Evolutionary conservation across 2,329 filamentous ascomycete species (phyloP), one percentile per base, ranked within the genome.

Genomic region (Phaeosphaeria sp.): DNA sequence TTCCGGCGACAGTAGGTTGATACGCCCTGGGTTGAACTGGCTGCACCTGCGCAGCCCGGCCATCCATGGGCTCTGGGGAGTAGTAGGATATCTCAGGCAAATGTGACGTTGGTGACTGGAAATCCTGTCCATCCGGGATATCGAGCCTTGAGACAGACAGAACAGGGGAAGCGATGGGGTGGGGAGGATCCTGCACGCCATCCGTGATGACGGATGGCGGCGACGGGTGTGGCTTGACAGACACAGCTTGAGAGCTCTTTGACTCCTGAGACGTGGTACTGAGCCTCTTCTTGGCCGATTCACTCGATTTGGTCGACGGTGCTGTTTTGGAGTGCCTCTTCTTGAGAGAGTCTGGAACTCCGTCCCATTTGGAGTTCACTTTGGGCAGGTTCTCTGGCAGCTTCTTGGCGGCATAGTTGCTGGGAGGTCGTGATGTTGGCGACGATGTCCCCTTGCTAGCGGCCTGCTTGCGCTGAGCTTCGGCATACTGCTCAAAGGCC

Each of bases 361-460:
- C 83, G 62, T 85, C 79, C 83, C 83, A 85, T 69, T 82, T 84
- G 25, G 80, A 80, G 58, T 84, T 85, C 36, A 84, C 82, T 60
- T 80, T 84, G 20, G 83, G 83, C 1, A 84, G 81, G 53, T 72
- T 73, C 3, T 76, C 63, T 6, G 83, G 83, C 39, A 85, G 75
- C 61, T 81, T 83, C 58, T 81, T 59, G 36, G 75, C 73, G 13
- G 69, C 68, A 27, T 77, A 67, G 22, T 50, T 74, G 36, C 49
- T 62, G 50, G 57, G 62, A 27, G 46, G 48, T 50, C 39, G 44
- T 25, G 60, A 63, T n/a, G 56, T 54, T 10, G 66, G 63, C 6
- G 63, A 60, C 2, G 52, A 49, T 3, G 59, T 47, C 30, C 67
- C 68, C 54, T 72, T 74, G 27, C 51, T 64, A 22, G 66, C 62